Conservation (phyloP, 345 rosid genomes). For the Rhodamnia rubescens region DNA sequence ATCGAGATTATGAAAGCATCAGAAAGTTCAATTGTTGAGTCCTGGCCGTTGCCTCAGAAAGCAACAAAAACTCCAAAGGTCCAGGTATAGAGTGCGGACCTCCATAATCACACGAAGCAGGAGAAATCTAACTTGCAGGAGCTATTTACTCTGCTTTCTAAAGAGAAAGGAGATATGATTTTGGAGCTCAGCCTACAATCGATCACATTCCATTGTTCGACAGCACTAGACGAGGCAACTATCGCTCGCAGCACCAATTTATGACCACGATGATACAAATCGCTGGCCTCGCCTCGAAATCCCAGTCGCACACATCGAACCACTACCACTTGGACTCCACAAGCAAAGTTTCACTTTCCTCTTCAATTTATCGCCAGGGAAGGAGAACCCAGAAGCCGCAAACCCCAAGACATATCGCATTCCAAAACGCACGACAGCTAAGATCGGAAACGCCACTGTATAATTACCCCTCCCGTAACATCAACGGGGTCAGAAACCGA, state of each 20-base stretch:
- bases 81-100: background rate
- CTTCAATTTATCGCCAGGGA: background rate
- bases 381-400: background rate
- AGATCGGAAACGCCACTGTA: background rate
- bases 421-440: background rate
- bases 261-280: background rate
- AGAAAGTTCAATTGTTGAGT: background rate
- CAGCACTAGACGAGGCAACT: background rate
- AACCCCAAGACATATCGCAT: background rate
- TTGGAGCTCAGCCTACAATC: background rate
- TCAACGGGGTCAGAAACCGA: background rate
- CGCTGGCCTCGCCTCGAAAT: background rate
- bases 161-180: background rate
- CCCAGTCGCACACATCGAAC: background rate
- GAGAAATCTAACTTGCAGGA: background rate
- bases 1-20: background rate
- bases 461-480: background rate
- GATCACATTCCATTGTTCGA: background rate
- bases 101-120: background rate
- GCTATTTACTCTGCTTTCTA: background rate
- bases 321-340: background rate
- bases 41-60: background rate
- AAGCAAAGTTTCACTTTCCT: background rate
- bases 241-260: background rate
- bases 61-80: background rate